Evolutionary conservation across 2,329 filamentous ascomycete species (phyloP).

Genomic region (Zymoseptoria crescenta): DNA sequence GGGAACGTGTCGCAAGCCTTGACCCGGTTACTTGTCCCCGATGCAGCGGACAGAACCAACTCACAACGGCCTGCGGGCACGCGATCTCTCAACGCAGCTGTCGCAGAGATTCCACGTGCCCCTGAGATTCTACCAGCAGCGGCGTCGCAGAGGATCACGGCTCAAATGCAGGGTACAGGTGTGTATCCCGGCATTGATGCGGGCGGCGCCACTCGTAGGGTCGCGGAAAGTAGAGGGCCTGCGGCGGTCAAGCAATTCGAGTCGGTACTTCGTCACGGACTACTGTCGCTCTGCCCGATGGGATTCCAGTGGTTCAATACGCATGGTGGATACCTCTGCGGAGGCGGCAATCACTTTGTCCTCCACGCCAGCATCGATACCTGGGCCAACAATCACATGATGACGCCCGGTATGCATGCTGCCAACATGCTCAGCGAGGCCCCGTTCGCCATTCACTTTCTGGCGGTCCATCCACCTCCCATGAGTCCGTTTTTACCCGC

Average conservation of each 20-base stretch:
- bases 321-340: neutral
- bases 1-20: neutral
- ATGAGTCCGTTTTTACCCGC: no score
- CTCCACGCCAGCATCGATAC: neutral
- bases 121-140: neutral
- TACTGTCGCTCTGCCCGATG: neutral
- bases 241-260: neutral
- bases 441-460: neutral
- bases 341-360: neutral
- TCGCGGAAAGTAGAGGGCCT: neutral
- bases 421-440: neutral
- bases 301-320: neutral
- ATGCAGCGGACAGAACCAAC: neutral
- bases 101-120: neutral
- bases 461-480: neutral
- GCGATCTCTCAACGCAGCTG: neutral
- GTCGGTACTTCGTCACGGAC: neutral
- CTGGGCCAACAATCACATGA: neutral
- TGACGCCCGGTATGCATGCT: neutral
- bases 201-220: neutral
- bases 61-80: neutral
- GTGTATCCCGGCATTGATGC: neutral
- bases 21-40: neutral
- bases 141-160: neutral
- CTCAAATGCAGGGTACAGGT: neutral